Percentiles rank a stretch among this genome's conserved stretches.
Evolutionary conservation across 1,284 basidiomycete genomes (phyloP).

Genomic region (Trametes sp.): DNA sequence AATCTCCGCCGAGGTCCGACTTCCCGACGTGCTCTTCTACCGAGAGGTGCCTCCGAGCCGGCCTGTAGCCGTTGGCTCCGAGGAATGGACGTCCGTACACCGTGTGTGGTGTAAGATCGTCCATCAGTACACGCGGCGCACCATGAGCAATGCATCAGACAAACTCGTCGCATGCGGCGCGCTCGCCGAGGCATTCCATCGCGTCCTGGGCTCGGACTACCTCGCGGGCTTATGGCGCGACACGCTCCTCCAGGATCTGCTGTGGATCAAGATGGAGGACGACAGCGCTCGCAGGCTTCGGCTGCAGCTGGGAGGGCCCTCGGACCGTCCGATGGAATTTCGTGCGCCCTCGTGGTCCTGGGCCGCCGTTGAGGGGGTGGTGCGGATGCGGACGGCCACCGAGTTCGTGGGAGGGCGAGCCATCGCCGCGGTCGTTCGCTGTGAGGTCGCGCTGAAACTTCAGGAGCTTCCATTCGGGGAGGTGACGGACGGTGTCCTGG

Average conservation of each 20-base stretch:
- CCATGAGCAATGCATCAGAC: conserved; percentile 17
- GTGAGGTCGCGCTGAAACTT: neutral
- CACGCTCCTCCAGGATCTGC: conserved; percentile 18
- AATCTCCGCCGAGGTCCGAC: neutral
- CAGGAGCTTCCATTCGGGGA: neutral
- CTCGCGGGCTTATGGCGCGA: conserved; percentile 28
- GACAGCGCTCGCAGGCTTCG: neutral
- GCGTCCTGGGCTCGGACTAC: conserved; percentile 22
- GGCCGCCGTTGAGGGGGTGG: conserved; percentile 7
- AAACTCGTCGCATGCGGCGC: conserved; percentile 27
- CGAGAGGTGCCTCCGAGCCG: neutral
- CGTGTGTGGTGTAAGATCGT: conserved; percentile 18
- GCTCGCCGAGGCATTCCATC: conserved; percentile 26
- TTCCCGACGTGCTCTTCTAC: conserved; percentile 19
- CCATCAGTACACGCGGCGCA: conserved; percentile 23
- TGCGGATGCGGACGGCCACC: neutral
- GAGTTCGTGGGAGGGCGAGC: too few species aligned
- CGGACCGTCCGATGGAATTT: conserved; percentile 8
- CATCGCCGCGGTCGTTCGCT: neutral
- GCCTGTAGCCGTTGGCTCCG: neutral
- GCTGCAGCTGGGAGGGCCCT: too few species aligned
- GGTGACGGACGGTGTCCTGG: neutral
- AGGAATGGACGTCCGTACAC: conserved; percentile 1
- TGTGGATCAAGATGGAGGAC: conserved; percentile 30
- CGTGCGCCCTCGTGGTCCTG: conserved; percentile 30